Evolutionary conservation across 129 eudicot genomes (phyloP), one percentile per base, ranked within the genome.

Genomic region (Apium graveolens): DNA sequence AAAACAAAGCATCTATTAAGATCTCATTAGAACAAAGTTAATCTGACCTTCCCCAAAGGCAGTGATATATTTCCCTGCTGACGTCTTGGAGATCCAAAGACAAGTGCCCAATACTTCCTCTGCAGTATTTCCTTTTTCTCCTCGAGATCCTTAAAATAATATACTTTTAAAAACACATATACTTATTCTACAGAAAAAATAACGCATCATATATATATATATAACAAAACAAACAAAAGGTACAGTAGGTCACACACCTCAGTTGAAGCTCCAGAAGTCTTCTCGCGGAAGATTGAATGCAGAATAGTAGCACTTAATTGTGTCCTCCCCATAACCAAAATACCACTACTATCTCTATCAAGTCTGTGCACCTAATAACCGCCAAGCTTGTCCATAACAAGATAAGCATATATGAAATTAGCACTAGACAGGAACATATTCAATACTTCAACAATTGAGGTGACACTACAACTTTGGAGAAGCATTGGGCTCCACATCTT

Each of bases 281-380:
- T 96, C 89, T 96, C 99, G 20, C 91, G 97, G 46, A 96, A 92
- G 70, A 96, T 83, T 42, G 99, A 90, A 85, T 96, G 99, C 80
- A 96, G 78, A 76, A 89, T 83, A 24, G 90, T 87, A 75, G 99
- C 84, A 85, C 97, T 96, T 77, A 87, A 84, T 37, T 87, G 97
- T 79, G 99, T 87, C 86, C 99, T 92, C 35, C 99, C 99, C 90
- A 96, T 86, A 37, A 96, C 96, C 89, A 96, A 86, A 77, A 96
- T 82, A 49, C 99, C 99, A 81, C 99, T 90, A 81, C 99, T 90
- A 88, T 96, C 99, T 87, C 96, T 89, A 84, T 96, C 99, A 82
- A 96, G 97, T 82, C 99, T 90, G 86, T 96, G 99, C 83, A 96
- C 99, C 99, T 96, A 85, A 75, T 53, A 83, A 79, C 80, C 76